phyloP scores from a whole-genome alignment of 2,329 filamentous ascomycete genomes.

The Nakataea oryzae region DNA sequence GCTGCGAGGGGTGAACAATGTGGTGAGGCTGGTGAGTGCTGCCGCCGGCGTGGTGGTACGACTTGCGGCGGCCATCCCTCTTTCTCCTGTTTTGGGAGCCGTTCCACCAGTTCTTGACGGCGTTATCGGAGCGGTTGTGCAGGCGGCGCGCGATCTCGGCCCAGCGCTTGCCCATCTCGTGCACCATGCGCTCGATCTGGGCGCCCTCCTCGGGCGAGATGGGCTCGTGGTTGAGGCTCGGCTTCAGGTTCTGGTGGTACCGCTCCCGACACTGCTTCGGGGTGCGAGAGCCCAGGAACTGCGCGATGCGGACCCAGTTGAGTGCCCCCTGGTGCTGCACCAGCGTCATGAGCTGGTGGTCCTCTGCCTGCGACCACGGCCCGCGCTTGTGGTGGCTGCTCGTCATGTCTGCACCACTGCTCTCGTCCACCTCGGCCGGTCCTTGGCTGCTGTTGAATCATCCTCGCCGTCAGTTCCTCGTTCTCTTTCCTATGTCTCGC shows the following conservation, averaged over 20 bases:
- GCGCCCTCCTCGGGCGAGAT: conserved; percentile 61
- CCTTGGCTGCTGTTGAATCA: background rate
- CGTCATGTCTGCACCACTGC: background rate
- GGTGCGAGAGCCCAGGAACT: conserved; percentile 49
- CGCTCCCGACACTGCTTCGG: conserved; percentile 94
- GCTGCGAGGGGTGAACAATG: conserved; percentile 7
- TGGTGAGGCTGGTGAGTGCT: conserved; percentile 16
- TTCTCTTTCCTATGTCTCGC: background rate
- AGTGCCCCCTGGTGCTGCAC: conserved; percentile 58
- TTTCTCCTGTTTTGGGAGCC: conserved; percentile 76
- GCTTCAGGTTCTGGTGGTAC: conserved; percentile 88
- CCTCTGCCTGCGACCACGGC: conserved; percentile 62
- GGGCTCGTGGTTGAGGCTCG: conserved; percentile 60
- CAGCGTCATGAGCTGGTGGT: conserved; percentile 54
- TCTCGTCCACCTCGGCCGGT: background rate
- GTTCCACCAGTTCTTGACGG: conserved; percentile 98
- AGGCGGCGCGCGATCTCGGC: conserved; percentile 81
- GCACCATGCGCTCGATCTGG: conserved; percentile 68
- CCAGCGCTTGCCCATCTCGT: conserved; percentile 76
- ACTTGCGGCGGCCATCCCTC: conserved; percentile 32
- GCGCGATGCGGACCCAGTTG: conserved; percentile 32
- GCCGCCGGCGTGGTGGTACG: conserved; percentile 6
- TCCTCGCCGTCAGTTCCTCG: background rate
- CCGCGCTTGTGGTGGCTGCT: background rate
- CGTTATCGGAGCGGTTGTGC: conserved; percentile 82